phyloP scores from a whole-genome alignment of 2,329 filamentous ascomycete species.

The Beauveria bassiana region DNA sequence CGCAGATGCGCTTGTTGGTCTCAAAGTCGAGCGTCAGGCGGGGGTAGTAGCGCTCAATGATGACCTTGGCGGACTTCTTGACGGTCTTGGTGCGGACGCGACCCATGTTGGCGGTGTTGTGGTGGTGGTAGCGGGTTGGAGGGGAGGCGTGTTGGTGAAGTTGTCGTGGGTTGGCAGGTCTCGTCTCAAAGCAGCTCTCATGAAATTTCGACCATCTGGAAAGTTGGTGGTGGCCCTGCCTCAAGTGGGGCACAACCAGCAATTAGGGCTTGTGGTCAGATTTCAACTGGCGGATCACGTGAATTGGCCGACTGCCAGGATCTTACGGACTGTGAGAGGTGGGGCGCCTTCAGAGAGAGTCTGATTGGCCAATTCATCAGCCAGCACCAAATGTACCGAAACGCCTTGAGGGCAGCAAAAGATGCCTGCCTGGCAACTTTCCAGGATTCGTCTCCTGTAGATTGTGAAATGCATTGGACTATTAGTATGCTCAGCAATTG shows the following conservation, averaged over 20 bases:
- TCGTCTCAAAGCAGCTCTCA: not conserved
- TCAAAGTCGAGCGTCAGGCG: slow-evolving; percentile 99
- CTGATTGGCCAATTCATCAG: not conserved
- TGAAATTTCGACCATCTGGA: slow-evolving; percentile 12
- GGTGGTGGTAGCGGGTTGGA: slow-evolving; percentile 28
- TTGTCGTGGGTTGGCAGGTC: slow-evolving; percentile 8
- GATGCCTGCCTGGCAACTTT: not conserved
- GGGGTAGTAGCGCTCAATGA: slow-evolving; percentile 98
- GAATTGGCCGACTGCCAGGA: slow-evolving; percentile 1
- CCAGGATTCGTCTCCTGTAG: not conserved
- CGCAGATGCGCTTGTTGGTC: slow-evolving; percentile 99
- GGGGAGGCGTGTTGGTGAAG: slow-evolving; percentile 19
- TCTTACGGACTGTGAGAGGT: not conserved
- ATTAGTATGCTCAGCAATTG: not conserved
- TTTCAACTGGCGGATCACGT: slow-evolving; percentile 20
- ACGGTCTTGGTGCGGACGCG: slow-evolving; percentile 64
- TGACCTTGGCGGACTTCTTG: slow-evolving; percentile 90
- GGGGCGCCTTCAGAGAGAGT: not conserved
- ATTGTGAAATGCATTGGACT: not conserved
- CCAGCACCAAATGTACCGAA: not conserved
- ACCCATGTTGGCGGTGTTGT: slow-evolving; percentile 57
- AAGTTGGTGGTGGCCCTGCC: slow-evolving; percentile 22
- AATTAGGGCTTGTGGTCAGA: slow-evolving; percentile 22
- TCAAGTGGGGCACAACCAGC: slow-evolving; percentile 15
- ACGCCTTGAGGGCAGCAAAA: not conserved